These are phyloP conservation scores for Naegleria lovaniensis DNA, from an alignment of 208 protist species.

Conservation along the genomic window DNA sequence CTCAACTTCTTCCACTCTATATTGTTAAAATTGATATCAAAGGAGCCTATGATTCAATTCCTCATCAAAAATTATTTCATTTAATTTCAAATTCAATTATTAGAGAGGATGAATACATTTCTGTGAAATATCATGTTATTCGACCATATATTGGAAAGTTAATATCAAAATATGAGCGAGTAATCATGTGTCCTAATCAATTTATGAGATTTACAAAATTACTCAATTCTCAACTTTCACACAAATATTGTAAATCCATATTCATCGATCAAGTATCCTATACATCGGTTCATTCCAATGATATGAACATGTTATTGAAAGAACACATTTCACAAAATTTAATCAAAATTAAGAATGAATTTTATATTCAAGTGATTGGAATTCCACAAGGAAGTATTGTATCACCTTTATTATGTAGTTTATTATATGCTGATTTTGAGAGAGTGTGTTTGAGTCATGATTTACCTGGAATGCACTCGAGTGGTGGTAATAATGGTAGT, in stretches of 20 bases:
- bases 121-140: not conserved
- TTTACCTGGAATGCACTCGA: not conserved
- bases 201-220: not conserved
- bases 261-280: slow-evolving; percentile 6
- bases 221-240: not conserved
- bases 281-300: not conserved
- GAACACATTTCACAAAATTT: not conserved
- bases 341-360: not conserved
- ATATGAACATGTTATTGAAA: not conserved
- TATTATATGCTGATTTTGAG: slow-evolving; percentile 7
- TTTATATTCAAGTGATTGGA: slow-evolving; percentile 8
- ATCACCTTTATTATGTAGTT: slow-evolving; percentile 12
- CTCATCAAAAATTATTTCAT: not conserved
- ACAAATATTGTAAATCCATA: not conserved
- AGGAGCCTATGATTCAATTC: not conserved
- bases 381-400: slow-evolving; percentile 18
- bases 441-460: not conserved
- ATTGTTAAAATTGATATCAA: not conserved
- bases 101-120: not conserved
- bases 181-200: not conserved
- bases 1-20: slow-evolving; percentile 1
- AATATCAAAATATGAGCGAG: not conserved
- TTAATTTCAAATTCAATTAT: not conserved
- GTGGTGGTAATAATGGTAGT: not conserved
- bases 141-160: not conserved